Base-by-base conservation (phyloP, 73 alveolate genomes). In the Blepharisma stoltei region DNA sequence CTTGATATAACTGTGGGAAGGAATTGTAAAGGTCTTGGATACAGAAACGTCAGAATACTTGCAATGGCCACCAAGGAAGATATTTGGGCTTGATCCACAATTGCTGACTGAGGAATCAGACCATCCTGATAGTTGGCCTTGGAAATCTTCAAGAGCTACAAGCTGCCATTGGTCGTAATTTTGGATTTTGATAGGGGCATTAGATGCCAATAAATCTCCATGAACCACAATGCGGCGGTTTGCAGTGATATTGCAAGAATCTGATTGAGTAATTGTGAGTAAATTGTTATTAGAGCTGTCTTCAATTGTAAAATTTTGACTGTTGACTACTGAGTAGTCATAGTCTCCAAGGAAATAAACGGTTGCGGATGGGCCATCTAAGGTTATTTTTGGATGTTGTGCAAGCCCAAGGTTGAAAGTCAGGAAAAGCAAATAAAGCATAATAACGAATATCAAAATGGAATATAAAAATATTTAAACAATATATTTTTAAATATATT, bases 41-140 rank as follows among this genome's bases (percentile, higher is more conserved):
- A 81, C 78, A 45, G 84, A 86, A 48, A 77, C 86, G 52, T 82
- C 80, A 23, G 90, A 80, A 54, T 81, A 77, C 14, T 68, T 83
- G 45, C 96, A 86, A 78, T 69, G 79, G 37, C 96, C 96, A 41
- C 96, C 96, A 8, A 89, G 83, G 23, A 60, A 60, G 18, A 20
- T 14, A 25, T 60, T 38, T 14, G 46, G 14, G 23, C 46, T 14
- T 25, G 46, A n/a, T 20, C 49, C 38, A 25, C 73, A 60, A 20
- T n/a, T 20, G 73, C 73, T 60, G 11, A 60, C 23, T 14, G 14
- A n/a, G 46, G 14, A n/a, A 14, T 60, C 73, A 18, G 49, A 20
- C 73, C 73, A 60, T 60, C 73, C 73, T 60, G 46, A 60, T 0
- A 60, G 14, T 38, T 60, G 73, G 18, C 48, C 37, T 25, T 60